Conservation (phyloP, 108 stramenopile species). For the Bacterosira constricta region DNA sequence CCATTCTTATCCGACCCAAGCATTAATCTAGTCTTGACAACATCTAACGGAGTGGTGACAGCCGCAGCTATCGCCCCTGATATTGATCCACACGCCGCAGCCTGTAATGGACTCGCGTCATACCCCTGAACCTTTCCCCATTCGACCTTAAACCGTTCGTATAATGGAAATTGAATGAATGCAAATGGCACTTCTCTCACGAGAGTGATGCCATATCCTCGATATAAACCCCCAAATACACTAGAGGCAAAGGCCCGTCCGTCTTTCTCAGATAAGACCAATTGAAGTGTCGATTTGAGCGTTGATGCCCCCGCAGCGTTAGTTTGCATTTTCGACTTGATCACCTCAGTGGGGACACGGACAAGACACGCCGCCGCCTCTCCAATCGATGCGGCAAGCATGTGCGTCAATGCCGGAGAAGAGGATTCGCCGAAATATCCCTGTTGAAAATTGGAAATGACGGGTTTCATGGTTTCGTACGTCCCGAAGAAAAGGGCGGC, state of each 20-base stretch:
- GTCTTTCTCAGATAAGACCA: conserved; percentile 65
- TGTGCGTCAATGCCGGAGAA: conserved; percentile 79
- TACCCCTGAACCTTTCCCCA: conserved; percentile 52
- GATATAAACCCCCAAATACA: conserved; percentile 77
- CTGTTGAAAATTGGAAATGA: conserved; percentile 45
- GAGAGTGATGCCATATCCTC: conserved; percentile 89
- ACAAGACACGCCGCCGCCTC: conserved; percentile 96
- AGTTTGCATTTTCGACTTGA: conserved; percentile 98
- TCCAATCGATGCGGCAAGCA: conserved; percentile 88
- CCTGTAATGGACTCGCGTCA: conserved; percentile 69
- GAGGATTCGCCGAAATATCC: conserved; percentile 15
- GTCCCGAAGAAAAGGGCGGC: conserved; percentile 95
- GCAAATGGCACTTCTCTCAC: conserved; percentile 94
- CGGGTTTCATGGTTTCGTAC: conserved; percentile 88
- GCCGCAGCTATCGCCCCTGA: conserved; percentile 85
- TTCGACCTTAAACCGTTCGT: conserved; percentile 70
- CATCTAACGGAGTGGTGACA: conserved; percentile 91
- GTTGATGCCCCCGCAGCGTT: conserved; percentile 50
- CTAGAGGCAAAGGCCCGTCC: conserved; percentile 43
- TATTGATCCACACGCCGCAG: conserved; percentile 83
- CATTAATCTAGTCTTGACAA: conserved; percentile 89
- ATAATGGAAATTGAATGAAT: conserved; percentile 88
- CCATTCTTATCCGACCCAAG: conserved; percentile 80
- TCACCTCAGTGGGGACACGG: conserved; percentile 97
- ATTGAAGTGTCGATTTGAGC: conserved; percentile 54